These are phyloP conservation scores for Blastobotrys robertii DNA, from an alignment of 805 yeast species.

Conservation along the genomic window DNA sequence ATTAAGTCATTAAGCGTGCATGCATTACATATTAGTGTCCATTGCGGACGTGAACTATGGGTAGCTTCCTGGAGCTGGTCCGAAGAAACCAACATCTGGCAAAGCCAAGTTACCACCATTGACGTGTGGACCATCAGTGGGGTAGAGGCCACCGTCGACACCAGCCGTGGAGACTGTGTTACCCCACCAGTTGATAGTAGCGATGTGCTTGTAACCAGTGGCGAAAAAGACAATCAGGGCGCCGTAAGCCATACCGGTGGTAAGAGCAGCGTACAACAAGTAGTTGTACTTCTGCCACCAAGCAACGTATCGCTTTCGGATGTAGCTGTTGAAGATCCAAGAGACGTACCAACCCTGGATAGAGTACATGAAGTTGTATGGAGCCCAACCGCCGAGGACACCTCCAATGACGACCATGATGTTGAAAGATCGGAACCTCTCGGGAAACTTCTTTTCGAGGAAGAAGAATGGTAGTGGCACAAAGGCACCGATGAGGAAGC, in stretches of 20 bases:
- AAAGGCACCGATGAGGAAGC: constrained; percentile 15
- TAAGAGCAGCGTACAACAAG: constrained; percentile 37
- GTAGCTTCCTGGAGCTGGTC: constrained; percentile 7
- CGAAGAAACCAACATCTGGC: constrained; percentile 12
- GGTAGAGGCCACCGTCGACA: neutral
- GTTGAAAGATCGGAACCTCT: too few relatives aligned
- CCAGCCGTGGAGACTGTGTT: constrained; percentile 21
- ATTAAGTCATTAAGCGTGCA: too few relatives aligned
- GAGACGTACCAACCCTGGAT: constrained; percentile 34
- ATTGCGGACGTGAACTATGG: constrained; percentile 3
- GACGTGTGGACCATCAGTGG: constrained; percentile 21
- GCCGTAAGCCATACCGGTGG: constrained; percentile 41
- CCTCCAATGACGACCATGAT: neutral
- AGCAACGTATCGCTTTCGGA: constrained; percentile 33
- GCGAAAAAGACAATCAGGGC: constrained; percentile 37
- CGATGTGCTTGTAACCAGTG: constrained; percentile 27
- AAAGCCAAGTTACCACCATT: constrained; percentile 3
- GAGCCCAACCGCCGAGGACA: constrained; percentile 22
- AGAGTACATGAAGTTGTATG: constrained; percentile 36
- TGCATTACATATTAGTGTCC: too few relatives aligned
- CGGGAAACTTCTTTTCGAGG: neutral
- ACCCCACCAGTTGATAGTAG: constrained; percentile 40
- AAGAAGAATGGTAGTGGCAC: constrained; percentile 6
- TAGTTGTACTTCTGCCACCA: constrained; percentile 50
- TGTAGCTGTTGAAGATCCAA: constrained; percentile 36